Base-by-base conservation (phyloP, 73 alveolate genomes). In the Stentor coeruleus region DNA sequence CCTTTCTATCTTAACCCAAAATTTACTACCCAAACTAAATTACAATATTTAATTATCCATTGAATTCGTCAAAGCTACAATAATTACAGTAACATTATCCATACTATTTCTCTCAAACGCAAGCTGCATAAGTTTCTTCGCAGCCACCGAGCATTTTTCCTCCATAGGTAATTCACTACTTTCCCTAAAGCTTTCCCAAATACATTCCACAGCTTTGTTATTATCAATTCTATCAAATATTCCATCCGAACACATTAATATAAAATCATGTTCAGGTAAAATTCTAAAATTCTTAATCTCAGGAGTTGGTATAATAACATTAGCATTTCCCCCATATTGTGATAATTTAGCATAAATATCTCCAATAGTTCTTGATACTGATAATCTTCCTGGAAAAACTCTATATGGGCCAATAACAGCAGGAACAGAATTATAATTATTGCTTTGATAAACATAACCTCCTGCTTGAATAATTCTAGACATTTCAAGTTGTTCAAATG, bases 321-420 rank as follows among this genome's bases (percentile, higher is more conserved):
- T 90, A 15, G 98, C 95, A 74, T 96, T 97, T 30, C 99, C 99
- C 31, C 99, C 99, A 81, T 75, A 90, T 74, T 91, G 92, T 72
- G 75, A 88, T 3, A 85, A 39, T 90, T 97, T 97, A 39, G 99
- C 99, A 73, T 95, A 98, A 2, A 88, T 90, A 88, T 97, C 99
- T 30, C 99, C 99, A 73, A 97, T 85, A 35, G 99, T 93, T 81
- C 99, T 92, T 35, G 91, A 84, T 6, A 87, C 99, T 38, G 99
- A 91, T 38, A 97, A 91, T 76, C 99, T 86, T 33, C 99, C 99
- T 26, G 99, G 99, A 59, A 96, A 86, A 4, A 97, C 99, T 91
- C 99, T 94, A 76, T 93, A 87, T 35, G 99, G 99, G 11, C 99
- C 99, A 77, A 94, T 35, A 1, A 20, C 42, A 0, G 86, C 80